phyloP scores from a whole-genome alignment of 164 flowering plant species.

The Kingdonia uniflora region DNA sequence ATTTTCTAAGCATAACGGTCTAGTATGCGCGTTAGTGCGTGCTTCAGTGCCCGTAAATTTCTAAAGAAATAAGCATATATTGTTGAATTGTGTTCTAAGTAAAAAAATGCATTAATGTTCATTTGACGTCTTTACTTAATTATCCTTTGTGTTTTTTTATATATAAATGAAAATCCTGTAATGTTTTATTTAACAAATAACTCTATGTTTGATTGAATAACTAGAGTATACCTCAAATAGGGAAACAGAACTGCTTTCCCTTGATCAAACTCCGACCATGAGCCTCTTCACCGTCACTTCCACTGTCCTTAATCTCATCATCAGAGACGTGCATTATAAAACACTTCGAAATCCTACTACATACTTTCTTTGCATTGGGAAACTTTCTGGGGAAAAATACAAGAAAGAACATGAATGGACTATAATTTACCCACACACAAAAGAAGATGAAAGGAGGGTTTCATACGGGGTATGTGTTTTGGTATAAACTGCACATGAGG shows the following conservation, averaged over 20 bases:
- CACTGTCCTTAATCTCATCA: conserved; percentile 10
- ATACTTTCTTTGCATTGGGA: not conserved
- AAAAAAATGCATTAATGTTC: no score
- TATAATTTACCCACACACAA: not conserved
- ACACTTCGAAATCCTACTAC: conserved; percentile 2
- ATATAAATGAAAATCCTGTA: no score
- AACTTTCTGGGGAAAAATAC: conserved; percentile 3
- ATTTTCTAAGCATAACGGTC: no score
- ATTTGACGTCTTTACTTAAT: no score
- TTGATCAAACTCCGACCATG: not conserved
- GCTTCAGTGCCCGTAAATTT: no score
- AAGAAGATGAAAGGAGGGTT: not conserved
- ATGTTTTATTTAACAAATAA: no score
- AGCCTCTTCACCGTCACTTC: conserved; percentile 5
- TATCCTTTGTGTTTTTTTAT: no score
- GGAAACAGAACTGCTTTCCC: conserved; percentile 35
- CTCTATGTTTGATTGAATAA: not conserved
- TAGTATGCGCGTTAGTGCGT: no score
- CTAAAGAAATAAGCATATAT: no score
- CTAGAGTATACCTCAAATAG: conserved; percentile 14
- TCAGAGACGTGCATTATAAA: conserved; percentile 17
- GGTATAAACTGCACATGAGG: conserved; percentile 17
- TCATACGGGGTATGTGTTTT: conserved; percentile 26
- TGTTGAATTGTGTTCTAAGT: no score
- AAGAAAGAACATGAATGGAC: not conserved